These are phyloP conservation scores for Candida ponderosae DNA, from an alignment of 805 yeast species.

Conservation along the genomic window DNA sequence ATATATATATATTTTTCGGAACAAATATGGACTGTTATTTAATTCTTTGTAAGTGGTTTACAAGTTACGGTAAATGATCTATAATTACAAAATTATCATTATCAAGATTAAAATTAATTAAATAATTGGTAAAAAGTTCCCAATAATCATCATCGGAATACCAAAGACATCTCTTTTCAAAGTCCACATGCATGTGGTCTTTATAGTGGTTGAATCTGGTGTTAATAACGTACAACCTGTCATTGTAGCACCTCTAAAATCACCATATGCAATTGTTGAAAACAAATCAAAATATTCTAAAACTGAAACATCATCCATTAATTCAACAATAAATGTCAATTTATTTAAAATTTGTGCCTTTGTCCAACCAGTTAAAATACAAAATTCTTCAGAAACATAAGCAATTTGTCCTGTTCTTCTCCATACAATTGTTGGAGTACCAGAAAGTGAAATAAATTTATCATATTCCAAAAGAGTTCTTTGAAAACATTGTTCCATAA, in stretches of 20 bases:
- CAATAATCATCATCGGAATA: slow-evolving; percentile 93
- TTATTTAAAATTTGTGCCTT: slow-evolving; percentile 58
- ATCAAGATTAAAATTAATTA: no score
- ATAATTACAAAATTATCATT: not conserved
- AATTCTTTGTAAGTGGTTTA: no score
- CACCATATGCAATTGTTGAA: slow-evolving; percentile 82
- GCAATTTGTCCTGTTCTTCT: slow-evolving; percentile 93
- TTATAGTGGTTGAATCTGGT: slow-evolving; percentile 41
- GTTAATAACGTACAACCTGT: slow-evolving; percentile 75
- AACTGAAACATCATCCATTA: slow-evolving; percentile 82
- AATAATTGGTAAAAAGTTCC: slow-evolving; percentile 80
- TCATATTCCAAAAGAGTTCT: slow-evolving; percentile 85
- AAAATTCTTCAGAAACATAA: slow-evolving; percentile 90
- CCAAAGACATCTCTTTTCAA: slow-evolving; percentile 92
- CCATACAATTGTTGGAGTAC: slow-evolving; percentile 96
- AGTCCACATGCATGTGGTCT: slow-evolving; percentile 88
- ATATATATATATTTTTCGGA: no score
- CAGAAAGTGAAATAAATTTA: slow-evolving; percentile 72
- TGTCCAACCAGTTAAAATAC: slow-evolving; percentile 86
- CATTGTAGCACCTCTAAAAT: slow-evolving; percentile 84
- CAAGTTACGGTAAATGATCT: no score
- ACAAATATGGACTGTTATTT: no score
- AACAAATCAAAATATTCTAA: slow-evolving; percentile 84
- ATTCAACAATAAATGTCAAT: slow-evolving; percentile 65
- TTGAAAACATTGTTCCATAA: slow-evolving; percentile 95